A percentile compares a stretch with the other conserved stretches of the same genome.
phyloP scores from a whole-genome alignment of 352 stramenopile genomes.

The Phytophthora agathidicida region DNA sequence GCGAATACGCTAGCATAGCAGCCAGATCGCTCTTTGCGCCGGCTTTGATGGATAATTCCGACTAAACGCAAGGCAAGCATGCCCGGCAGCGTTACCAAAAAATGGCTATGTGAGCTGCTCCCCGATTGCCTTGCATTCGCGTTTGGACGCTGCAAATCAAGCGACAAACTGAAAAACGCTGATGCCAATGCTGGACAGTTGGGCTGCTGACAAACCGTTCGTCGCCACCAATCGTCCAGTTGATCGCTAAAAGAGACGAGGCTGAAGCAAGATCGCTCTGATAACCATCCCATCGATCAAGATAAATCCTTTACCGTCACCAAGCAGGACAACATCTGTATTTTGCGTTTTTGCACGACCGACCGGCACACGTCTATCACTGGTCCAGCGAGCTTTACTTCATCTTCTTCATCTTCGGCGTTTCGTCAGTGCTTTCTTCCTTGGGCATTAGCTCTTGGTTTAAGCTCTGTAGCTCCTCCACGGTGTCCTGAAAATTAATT shows the following conservation, averaged over 20 bases:
- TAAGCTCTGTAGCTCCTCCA: conserved; percentile 32
- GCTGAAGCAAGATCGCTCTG: conserved; percentile 13
- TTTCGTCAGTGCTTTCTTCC: conserved; percentile 13
- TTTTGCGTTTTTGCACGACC: conserved; percentile 16
- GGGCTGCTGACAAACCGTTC: conserved; percentile 3
- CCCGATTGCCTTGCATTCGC: conserved; percentile 21
- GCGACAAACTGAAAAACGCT: conserved; percentile 13
- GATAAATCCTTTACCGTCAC: conserved; percentile 19
- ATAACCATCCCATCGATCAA: conserved; percentile 27
- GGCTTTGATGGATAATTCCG: conserved; percentile 19
- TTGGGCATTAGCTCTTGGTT: conserved; percentile 26
- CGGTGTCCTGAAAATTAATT: conserved; percentile 25
- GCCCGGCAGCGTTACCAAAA: background rate
- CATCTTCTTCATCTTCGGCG: conserved; percentile 17
- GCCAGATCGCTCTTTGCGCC: conserved; percentile 6
- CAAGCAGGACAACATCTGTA: conserved; percentile 17
- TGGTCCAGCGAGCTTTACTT: conserved; percentile 2
- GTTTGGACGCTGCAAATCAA: conserved; percentile 26
- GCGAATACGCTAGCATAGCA: conserved; percentile 13
- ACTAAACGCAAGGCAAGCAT: conserved; percentile 22
- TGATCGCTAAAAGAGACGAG: conserved; percentile 26
- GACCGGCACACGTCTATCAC: conserved; percentile 1
- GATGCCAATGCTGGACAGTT: conserved; percentile 7
- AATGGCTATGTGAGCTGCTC: too few species aligned
- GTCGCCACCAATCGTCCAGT: conserved; percentile 26